Base-by-base conservation (phyloP, 805 yeast genomes). In the Nakazawaea pomicola region DNA sequence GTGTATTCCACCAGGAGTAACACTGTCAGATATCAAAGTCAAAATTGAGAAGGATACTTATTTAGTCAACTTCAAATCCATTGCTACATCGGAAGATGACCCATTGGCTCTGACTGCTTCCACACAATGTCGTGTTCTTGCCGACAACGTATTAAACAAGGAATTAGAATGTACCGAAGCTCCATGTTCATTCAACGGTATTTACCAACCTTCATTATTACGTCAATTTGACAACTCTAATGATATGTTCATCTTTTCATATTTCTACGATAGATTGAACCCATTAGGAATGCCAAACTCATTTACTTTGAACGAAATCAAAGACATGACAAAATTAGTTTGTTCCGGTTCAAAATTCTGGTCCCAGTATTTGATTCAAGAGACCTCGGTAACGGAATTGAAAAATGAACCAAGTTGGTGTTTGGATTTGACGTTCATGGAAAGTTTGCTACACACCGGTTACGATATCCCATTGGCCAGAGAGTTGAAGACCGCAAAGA, bases 101-200 rank as follows among this genome's bases (percentile, higher is more conserved):
- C 52, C 55, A 4, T 32, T 49, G 35, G 60, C 62, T 12, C 46
- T 44, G 20, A 42, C 82, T n/a, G 70, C 84, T 9, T 83, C 93
- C 5, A 71, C 90, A 34, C 95, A 88, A 62, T 93, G 99, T 68
- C 78, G 96, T 49, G 74, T 67, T 56, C 60, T 93, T 32, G 88
- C 97, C 21, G 98, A 91, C 59, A 58, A 72, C 40, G 76, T 88
- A 31, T 73, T 93, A 57, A 82, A 86, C 66, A 91, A 91, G 66
- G 96, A 89, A 31, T 71, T 75, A 12, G 78, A 71, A 46, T 93
- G 99, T 70, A 58, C 68, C 1, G 57, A 70, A 24, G 75, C 78
- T 44, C 95, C 99, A 41, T 93, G 99, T 62, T 86, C 97, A 2
- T 93, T 93, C 74, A 88, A 91, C 58, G 99, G 99, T 57, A 84